Percentiles rank a stretch among this genome's conserved stretches.
phyloP scores from a whole-genome alignment of 306 rosid species.

The Lathyrus aphaca region DNA sequence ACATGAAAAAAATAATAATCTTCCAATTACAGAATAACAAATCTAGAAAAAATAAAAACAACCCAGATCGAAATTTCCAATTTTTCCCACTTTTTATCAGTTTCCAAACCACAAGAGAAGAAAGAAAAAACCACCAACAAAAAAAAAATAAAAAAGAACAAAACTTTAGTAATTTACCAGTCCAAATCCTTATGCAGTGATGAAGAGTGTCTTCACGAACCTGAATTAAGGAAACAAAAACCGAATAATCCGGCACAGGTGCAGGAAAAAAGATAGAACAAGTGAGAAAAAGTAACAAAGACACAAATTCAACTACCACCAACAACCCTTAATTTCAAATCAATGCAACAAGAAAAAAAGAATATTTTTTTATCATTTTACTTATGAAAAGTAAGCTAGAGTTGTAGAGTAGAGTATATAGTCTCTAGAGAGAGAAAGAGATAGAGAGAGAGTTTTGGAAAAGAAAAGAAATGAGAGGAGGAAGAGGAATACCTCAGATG shows the following conservation, averaged over 20 bases:
- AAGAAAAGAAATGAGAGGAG: not conserved
- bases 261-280: constrained; percentile 38
- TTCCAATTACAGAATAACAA: constrained; percentile 13
- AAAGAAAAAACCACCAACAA: not conserved
- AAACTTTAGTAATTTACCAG: constrained; percentile 42
- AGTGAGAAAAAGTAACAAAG: constrained; percentile 19
- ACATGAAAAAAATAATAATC: constrained; percentile 1
- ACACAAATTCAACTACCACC: constrained; percentile 43
- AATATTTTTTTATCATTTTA: constrained; percentile 8
- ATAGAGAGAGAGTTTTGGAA: not conserved
- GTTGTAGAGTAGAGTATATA: constrained; percentile 2
- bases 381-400: not conserved
- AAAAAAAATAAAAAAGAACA: constrained; percentile 30
- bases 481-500: not conserved
- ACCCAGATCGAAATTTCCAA: constrained; percentile 28
- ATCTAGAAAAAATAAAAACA: constrained; percentile 18
- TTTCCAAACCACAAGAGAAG: not conserved
- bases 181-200: not conserved
- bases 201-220: constrained; percentile 6
- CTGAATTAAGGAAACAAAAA: constrained; percentile 53
- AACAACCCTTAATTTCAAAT: constrained; percentile 46
- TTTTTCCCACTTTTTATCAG: not conserved
- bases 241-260: constrained; percentile 65
- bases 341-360: constrained; percentile 49
- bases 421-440: not conserved